Conservation (phyloP, 2,329 filamentous ascomycete species). For the Metarhizium album region DNA sequence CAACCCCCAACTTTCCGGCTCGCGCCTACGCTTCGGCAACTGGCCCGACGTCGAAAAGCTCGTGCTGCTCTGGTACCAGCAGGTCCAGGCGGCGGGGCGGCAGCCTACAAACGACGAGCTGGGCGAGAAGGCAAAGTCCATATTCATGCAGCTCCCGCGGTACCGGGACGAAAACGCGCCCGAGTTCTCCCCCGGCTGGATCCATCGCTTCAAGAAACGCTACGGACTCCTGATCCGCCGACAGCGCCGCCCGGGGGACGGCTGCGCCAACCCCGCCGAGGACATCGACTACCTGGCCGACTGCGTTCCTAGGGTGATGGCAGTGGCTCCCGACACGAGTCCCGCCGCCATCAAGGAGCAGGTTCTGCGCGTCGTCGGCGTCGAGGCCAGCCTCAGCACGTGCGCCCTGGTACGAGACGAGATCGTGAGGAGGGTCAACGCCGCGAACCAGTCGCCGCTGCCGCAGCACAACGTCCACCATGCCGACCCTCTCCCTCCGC, state of each 20-base stretch:
- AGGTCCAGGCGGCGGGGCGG: slow-evolving; percentile 39
- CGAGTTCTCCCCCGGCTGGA: slow-evolving; percentile 54
- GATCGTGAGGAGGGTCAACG: slow-evolving; percentile 31
- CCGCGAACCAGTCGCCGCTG: slow-evolving; percentile 11
- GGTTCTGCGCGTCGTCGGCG: slow-evolving; percentile 42
- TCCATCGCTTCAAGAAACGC: slow-evolving; percentile 53
- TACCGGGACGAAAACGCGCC: slow-evolving; percentile 50
- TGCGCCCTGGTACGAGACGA: slow-evolving; percentile 50
- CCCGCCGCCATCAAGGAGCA: slow-evolving; percentile 49
- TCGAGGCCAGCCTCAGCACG: slow-evolving; percentile 41
- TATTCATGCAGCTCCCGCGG: slow-evolving; percentile 46
- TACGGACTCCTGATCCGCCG: slow-evolving; percentile 48
- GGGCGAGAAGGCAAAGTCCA: slow-evolving; percentile 49
- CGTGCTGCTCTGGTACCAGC: slow-evolving; percentile 44
- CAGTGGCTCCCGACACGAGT: slow-evolving; percentile 45
- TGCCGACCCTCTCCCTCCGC: slow-evolving; percentile 14
- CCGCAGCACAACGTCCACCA: slow-evolving; percentile 10
- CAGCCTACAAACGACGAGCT: slow-evolving; percentile 53
- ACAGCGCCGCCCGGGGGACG: slow-evolving; percentile 41
- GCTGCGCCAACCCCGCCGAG: slow-evolving; percentile 36
- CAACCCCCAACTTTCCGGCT: slow-evolving; percentile 48
- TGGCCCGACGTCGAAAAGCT: slow-evolving; percentile 54
- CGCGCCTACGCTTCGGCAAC: slow-evolving; percentile 50
- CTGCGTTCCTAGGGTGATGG: slow-evolving; percentile 48
- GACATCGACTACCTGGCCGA: slow-evolving; percentile 51